These are phyloP conservation scores for Ceratocystis eucalypticola DNA, from an alignment of 2,329 filamentous ascomycete genomes.

Conservation along the genomic window DNA sequence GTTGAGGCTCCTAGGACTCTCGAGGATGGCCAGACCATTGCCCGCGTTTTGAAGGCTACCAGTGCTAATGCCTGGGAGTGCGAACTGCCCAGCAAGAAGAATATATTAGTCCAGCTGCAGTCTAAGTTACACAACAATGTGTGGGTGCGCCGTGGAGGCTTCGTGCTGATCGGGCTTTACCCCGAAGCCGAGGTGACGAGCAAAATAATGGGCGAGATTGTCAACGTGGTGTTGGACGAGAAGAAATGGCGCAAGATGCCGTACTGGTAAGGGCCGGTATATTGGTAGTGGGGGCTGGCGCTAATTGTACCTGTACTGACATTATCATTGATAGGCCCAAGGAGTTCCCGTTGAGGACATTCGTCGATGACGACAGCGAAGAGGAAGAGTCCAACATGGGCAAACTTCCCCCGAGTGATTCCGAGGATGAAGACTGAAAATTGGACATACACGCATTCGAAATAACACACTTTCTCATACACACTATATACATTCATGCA, in stretches of 20 bases:
- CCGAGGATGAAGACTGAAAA: constrained; percentile 48
- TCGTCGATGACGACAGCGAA: constrained; percentile 33
- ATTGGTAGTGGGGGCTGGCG: neutral
- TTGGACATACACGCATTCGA: neutral
- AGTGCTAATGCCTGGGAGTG: constrained; percentile 85
- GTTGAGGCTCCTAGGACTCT: constrained; percentile 11
- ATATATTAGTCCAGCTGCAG: constrained; percentile 66
- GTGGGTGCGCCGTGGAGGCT: constrained; percentile 83
- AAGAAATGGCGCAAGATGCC: constrained; percentile 77
- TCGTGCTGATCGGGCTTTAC: constrained; percentile 63
- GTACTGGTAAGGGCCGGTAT: constrained; percentile 54
- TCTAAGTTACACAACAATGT: constrained; percentile 80
- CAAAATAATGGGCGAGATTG: constrained; percentile 74
- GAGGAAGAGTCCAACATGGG: constrained; percentile 69
- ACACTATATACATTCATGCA: neutral
- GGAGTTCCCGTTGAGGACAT: constrained; percentile 51
- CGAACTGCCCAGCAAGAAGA: constrained; percentile 51
- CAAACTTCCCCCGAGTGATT: constrained; percentile 71
- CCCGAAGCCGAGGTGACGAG: constrained; percentile 54
- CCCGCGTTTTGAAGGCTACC: constrained; percentile 65
- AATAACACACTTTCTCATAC: neutral
- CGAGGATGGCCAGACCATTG: constrained; percentile 49
- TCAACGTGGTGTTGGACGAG: constrained; percentile 85
- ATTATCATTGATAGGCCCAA: constrained; percentile 36
- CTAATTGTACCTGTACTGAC: neutral